Conservation (phyloP, 2,329 filamentous ascomycete species). For the Onygenales sp. region DNA sequence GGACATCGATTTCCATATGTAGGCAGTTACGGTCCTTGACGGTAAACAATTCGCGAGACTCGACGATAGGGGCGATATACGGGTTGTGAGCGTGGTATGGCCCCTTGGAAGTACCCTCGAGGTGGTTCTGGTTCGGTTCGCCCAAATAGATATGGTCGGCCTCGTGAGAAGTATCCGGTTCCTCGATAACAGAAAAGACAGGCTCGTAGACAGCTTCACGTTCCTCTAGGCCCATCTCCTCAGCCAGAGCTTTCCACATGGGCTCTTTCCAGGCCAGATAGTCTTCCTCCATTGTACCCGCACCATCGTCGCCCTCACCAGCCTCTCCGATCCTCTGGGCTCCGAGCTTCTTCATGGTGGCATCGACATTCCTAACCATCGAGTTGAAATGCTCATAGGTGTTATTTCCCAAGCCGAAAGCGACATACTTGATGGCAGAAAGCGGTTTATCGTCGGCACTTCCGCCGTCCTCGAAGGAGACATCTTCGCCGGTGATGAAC, state of each 20-base stretch:
- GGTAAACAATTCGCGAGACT: conserved; percentile 84
- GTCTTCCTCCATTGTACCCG: conserved; percentile 99
- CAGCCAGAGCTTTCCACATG: conserved; percentile 83
- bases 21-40: conserved; percentile 89
- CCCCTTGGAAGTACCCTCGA: conserved; percentile 72
- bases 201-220: conserved; percentile 95
- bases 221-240: conserved; percentile 83
- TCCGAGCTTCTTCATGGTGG: conserved; percentile 70
- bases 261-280: conserved; percentile 98
- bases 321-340: conserved; percentile 75
- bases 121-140: conserved; percentile 92
- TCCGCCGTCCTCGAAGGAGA: conserved; percentile 64
- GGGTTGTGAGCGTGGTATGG: conserved; percentile 96
- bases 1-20: conserved; percentile 90
- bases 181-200: conserved; percentile 72
- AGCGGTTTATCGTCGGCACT: conserved; percentile 59
- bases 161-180: conserved; percentile 62
- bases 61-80: conserved; percentile 85
- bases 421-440: conserved; percentile 78
- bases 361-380: conserved; percentile 89
- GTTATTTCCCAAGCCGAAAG: conserved; percentile 96
- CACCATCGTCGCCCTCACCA: conserved; percentile 93
- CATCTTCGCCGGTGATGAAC: conserved; percentile 76
- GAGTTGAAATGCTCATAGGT: conserved; percentile 99
- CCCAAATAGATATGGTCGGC: conserved; percentile 82